Percentiles rank a stretch among this genome's conserved stretches.
phyloP scores from a whole-genome alignment of 2,329 filamentous ascomycete genomes.

The Colletotrichum camelliae region DNA sequence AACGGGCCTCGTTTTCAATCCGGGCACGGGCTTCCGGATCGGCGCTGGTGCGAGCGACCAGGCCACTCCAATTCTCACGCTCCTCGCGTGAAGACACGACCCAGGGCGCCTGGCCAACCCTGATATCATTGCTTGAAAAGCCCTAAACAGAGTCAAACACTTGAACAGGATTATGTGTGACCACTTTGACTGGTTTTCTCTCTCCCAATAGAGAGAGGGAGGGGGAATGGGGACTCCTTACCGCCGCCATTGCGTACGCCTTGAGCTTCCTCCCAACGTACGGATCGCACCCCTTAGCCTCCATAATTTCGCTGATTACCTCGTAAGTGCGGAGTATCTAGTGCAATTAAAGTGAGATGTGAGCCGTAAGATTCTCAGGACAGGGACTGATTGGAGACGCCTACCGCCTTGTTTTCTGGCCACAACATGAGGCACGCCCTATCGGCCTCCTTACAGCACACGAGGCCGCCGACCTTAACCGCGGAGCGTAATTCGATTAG shows the following conservation, averaged over 20 bases:
- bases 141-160: neutral
- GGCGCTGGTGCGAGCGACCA: neutral
- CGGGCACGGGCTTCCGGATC: neutral
- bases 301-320: neutral
- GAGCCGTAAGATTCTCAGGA: neutral
- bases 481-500: neutral
- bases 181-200: neutral
- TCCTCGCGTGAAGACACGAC: neutral
- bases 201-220: neutral
- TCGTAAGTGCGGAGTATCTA: neutral
- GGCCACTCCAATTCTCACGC: neutral
- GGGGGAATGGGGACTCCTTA: accelerated
- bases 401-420: neutral
- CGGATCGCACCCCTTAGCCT: neutral
- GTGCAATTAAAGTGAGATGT: neutral
- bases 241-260: neutral
- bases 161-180: accelerated
- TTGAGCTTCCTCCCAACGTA: neutral
- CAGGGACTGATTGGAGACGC: neutral
- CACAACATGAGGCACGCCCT: neutral
- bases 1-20: neutral
- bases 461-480: neutral
- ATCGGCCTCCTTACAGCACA: neutral
- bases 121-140: neutral
- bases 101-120: neutral